phyloP scores from a whole-genome alignment of 306 rosid species.

The Purshia tridentata region DNA sequence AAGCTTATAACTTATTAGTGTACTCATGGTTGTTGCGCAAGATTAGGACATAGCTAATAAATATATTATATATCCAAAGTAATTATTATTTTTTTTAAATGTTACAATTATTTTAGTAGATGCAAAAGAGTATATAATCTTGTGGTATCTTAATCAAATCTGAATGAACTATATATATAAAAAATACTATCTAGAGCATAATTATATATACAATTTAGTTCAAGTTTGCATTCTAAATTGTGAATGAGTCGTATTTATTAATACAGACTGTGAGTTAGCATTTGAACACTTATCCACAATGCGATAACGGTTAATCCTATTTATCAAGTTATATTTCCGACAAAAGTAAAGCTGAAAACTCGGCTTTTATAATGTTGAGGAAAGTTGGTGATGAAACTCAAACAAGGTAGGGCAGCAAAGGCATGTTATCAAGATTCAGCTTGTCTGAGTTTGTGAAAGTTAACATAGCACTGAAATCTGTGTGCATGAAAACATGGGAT shows the following conservation, averaged over 20 bases:
- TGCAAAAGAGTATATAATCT: slow-evolving; percentile 15
- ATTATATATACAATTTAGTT: background rate
- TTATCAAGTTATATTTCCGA: too few relatives aligned
- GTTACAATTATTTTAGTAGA: background rate
- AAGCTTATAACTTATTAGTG: slow-evolving; percentile 3
- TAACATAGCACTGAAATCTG: background rate
- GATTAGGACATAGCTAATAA: slow-evolving; percentile 14
- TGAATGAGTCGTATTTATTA: too few relatives aligned
- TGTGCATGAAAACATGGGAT: slow-evolving; percentile 1
- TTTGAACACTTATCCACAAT: too few relatives aligned
- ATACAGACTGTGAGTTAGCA: too few relatives aligned
- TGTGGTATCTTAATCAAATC: background rate
- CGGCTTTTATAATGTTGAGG: background rate
- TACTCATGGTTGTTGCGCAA: slow-evolving; percentile 27
- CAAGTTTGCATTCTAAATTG: too few relatives aligned
- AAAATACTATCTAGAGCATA: background rate
- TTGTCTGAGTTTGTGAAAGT: background rate
- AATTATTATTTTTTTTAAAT: slow-evolving; percentile 5
- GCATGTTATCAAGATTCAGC: slow-evolving; percentile 14
- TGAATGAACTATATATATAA: background rate
- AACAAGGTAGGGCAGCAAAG: background rate
- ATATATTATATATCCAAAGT: slow-evolving; percentile 3
- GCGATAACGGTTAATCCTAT: too few relatives aligned
- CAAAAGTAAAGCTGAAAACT: background rate
- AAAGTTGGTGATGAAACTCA: background rate